Percentiles rank a stretch among this genome's conserved stretches.
Conservation (phyloP, 2,329 filamentous ascomycete species). For the Aspergillus calidoustus region DNA sequence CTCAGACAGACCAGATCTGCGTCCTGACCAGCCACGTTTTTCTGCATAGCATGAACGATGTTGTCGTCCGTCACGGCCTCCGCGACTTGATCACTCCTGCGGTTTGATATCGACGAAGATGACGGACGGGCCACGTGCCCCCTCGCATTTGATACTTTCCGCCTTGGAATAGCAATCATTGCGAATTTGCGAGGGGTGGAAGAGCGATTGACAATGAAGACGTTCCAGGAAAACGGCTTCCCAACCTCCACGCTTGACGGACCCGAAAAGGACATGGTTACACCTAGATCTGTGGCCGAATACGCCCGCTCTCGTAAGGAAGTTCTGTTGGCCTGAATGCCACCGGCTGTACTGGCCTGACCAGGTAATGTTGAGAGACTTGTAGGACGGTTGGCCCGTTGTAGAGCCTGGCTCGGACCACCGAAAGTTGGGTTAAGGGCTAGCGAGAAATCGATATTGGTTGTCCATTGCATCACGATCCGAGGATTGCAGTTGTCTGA, state of each 20-base stretch:
- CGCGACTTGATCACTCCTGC: slow-evolving; percentile 47
- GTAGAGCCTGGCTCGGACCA: slow-evolving; percentile 50
- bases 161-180: slow-evolving; percentile 57
- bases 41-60: slow-evolving; percentile 60
- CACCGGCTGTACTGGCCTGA: slow-evolving; percentile 23
- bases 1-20: slow-evolving; percentile 61
- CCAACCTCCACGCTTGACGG: slow-evolving; percentile 56
- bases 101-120: slow-evolving; percentile 47
- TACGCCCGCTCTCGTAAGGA: slow-evolving; percentile 45
- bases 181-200: slow-evolving; percentile 58
- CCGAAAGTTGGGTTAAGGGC: slow-evolving; percentile 53
- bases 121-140: slow-evolving; percentile 52
- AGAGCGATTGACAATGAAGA: slow-evolving; percentile 65
- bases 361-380: slow-evolving; percentile 44
- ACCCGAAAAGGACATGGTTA: slow-evolving; percentile 62
- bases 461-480: slow-evolving; percentile 55
- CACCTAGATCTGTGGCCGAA: slow-evolving; percentile 47
- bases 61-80: slow-evolving; percentile 62
- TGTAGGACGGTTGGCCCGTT: slow-evolving; percentile 50
- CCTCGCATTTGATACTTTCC: slow-evolving; percentile 46
- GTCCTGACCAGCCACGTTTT: slow-evolving; percentile 53
- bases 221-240: slow-evolving; percentile 58
- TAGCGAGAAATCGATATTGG: slow-evolving; percentile 54
- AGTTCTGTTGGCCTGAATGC: slow-evolving; percentile 33
- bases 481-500: slow-evolving; percentile 48